A percentile compares a stretch with the other conserved stretches of the same genome.
These are phyloP conservation scores for Apiospora sp. DNA, from an alignment of 2,329 filamentous ascomycete species.

Conservation along the genomic window DNA sequence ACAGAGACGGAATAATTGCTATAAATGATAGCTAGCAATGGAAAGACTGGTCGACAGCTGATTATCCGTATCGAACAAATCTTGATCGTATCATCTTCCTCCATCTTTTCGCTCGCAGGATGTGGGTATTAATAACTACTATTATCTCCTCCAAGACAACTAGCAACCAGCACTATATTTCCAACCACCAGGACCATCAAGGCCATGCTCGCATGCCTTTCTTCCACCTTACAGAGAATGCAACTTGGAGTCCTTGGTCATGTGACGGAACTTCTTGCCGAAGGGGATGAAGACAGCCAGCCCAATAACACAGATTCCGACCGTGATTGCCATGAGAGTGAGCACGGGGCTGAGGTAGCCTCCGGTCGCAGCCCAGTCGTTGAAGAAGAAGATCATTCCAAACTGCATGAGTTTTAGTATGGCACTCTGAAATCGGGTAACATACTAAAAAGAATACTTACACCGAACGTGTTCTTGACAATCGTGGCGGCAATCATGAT, in stretches of 20 bases:
- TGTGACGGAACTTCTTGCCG: slow-evolving; percentile 42
- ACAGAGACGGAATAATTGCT: no score
- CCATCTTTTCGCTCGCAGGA: neutral
- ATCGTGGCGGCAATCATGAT: slow-evolving; percentile 69
- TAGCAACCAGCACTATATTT: neutral
- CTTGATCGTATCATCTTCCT: neutral
- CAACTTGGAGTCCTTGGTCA: slow-evolving; percentile 41
- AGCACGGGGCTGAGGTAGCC: slow-evolving; percentile 40
- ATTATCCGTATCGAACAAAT: neutral
- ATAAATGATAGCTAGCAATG: no score
- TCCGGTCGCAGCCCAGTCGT: slow-evolving; percentile 37
- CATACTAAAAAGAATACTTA: slow-evolving; percentile 33
- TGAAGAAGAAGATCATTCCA: slow-evolving; percentile 42
- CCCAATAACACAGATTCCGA: slow-evolving; percentile 37
- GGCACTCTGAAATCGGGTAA: no score
- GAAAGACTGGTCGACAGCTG: no score
- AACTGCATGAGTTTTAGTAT: slow-evolving; percentile 40
- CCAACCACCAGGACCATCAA: neutral
- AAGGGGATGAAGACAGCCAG: slow-evolving; percentile 39
- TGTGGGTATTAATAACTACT: neutral
- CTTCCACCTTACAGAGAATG: slow-evolving; percentile 34
- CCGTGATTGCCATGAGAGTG: slow-evolving; percentile 39
- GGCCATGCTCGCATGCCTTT: no score
- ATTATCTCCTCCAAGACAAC: neutral
- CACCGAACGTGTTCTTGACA: slow-evolving; percentile 63